phyloP scores from a whole-genome alignment of 495 filamentous ascomycete genomes.

The Penicillium salamii region DNA sequence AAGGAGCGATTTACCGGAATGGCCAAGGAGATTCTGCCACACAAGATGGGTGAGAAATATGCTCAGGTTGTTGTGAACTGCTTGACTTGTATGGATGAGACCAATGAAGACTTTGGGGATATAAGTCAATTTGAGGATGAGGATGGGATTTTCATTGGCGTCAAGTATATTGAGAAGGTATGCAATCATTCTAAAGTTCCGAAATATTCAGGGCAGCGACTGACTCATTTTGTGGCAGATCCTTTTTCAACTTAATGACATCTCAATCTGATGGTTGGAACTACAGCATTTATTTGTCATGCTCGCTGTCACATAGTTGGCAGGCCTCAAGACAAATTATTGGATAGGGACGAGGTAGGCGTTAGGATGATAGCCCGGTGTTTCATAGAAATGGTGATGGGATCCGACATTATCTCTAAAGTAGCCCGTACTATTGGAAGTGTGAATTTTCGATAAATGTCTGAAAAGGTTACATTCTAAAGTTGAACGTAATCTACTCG shows the following conservation, averaged over 20 bases:
- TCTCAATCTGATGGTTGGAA: background rate
- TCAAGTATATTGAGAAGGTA: slow-evolving; percentile 52
- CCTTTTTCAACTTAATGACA: background rate
- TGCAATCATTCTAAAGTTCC: background rate
- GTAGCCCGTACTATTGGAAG: too few species aligned
- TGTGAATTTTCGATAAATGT: too few species aligned
- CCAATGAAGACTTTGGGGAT: slow-evolving; percentile 45
- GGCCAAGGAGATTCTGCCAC: slow-evolving; percentile 39
- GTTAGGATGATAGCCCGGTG: too few species aligned
- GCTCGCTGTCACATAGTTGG: too few species aligned
- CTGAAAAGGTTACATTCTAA: too few species aligned
- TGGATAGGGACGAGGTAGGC: too few species aligned
- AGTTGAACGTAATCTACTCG: too few species aligned
- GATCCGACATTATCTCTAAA: too few species aligned
- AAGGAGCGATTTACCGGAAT: slow-evolving; percentile 11
- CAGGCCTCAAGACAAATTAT: too few species aligned
- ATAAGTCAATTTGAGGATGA: slow-evolving; percentile 45
- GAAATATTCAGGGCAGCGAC: background rate
- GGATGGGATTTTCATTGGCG: slow-evolving; percentile 47
- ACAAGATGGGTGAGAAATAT: slow-evolving; percentile 49
- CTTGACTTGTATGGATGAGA: slow-evolving; percentile 52
- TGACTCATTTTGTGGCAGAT: background rate
- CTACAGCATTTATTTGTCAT: too few species aligned
- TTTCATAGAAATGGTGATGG: too few species aligned
- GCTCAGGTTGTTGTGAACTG: slow-evolving; percentile 49